These are phyloP conservation scores for Venturia carpophila DNA, from an alignment of 2,329 filamentous ascomycete species.

Conservation along the genomic window DNA sequence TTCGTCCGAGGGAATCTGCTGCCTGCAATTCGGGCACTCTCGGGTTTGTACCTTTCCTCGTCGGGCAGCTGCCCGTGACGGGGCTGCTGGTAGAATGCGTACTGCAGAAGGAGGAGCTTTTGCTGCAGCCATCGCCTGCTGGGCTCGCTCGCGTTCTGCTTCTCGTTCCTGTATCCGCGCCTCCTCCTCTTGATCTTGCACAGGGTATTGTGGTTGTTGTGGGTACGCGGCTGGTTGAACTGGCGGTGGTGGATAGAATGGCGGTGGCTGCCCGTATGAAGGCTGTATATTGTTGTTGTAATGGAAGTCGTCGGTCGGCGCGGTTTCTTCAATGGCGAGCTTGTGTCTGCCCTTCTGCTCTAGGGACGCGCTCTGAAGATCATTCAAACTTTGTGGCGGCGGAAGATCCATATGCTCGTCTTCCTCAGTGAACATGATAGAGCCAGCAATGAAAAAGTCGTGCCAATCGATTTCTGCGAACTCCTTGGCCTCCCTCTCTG, in stretches of 20 bases:
- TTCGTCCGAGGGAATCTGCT: conserved; percentile 79
- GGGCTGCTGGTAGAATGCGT: conserved; percentile 81
- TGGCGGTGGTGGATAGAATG: conserved; percentile 26
- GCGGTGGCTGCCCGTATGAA: conserved; percentile 25
- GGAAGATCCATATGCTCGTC: conserved; percentile 83
- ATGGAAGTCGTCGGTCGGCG: conserved; percentile 55
- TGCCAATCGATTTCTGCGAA: conserved; percentile 95
- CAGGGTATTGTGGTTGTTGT: conserved; percentile 13
- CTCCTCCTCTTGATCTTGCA: conserved; percentile 33
- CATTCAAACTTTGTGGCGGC: conserved; percentile 79
- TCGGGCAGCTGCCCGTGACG: conserved; percentile 75
- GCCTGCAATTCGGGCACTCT: conserved; percentile 87
- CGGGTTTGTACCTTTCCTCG: conserved; percentile 59
- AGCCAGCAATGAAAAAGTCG: conserved; percentile 93
- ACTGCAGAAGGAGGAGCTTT: conserved; percentile 61
- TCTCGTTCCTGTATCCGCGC: conserved; percentile 32
- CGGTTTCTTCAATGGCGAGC: conserved; percentile 86
- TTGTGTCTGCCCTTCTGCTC: conserved; percentile 92
- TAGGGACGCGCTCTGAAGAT: conserved; percentile 86
- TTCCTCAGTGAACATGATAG: conserved; percentile 80
- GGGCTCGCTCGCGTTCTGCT: conserved; percentile 52
- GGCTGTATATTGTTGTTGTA: conserved; percentile 29
- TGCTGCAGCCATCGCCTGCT: conserved; percentile 71
- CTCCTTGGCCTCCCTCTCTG: conserved; percentile 66
- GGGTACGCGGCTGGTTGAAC: conserved; percentile 24